These are phyloP conservation scores for Mikania micrantha DNA, from an alignment of 129 eudicot genomes.

Conservation along the genomic window DNA sequence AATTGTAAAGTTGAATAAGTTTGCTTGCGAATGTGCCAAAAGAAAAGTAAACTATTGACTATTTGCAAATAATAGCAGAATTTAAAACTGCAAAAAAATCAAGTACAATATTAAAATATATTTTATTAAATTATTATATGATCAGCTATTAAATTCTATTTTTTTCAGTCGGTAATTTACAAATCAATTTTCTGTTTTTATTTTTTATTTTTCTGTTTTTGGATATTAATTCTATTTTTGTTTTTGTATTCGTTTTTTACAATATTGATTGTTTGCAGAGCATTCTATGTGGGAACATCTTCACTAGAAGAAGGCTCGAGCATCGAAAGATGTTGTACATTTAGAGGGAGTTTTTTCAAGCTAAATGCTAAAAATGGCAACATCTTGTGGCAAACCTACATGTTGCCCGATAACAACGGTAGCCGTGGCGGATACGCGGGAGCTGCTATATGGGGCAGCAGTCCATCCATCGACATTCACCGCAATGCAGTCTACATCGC, in stretches of 20 bases:
- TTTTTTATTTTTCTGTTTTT: no score
- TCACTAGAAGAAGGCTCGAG: conserved; percentile 42
- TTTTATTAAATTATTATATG: no score
- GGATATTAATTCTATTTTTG: no score
- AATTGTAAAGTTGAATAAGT: conserved; percentile 4
- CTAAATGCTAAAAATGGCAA: conserved; percentile 48
- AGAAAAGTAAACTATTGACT: neutral
- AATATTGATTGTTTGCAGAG: neutral
- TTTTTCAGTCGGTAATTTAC: no score
- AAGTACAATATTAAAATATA: neutral
- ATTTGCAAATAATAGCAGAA: no score
- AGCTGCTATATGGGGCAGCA: conserved; percentile 77
- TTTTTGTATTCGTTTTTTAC: no score
- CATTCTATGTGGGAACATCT: conserved; percentile 57
- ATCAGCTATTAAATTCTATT: no score
- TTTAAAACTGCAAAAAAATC: neutral
- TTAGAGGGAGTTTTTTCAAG: conserved; percentile 63
- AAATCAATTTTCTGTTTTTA: no score
- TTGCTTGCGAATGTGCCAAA: neutral
- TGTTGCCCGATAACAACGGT: conserved; percentile 64
- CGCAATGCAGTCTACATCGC: conserved; percentile 46
- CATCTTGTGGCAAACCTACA: conserved; percentile 63
- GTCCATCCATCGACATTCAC: conserved; percentile 48
- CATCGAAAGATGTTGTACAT: conserved; percentile 47
- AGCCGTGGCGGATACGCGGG: conserved; percentile 47